Conservation (phyloP, 148 eudicot species). For the Mesembryanthemum crystallinum region DNA sequence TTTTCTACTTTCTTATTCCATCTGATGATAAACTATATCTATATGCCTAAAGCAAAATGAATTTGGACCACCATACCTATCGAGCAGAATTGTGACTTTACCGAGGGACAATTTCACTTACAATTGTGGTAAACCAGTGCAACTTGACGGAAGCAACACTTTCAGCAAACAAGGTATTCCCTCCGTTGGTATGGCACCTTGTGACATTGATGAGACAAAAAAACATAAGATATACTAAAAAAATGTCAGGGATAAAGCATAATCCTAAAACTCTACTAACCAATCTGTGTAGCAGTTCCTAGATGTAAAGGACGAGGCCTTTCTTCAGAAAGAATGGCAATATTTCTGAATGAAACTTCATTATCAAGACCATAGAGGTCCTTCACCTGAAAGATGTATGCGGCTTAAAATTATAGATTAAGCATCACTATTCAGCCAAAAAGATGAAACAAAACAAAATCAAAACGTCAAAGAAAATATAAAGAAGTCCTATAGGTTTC, state of each 20-base stretch:
- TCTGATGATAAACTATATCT: conserved; percentile 1
- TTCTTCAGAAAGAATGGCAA: conserved; percentile 69
- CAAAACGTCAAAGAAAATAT: background rate
- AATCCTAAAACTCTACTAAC: conserved; percentile 34
- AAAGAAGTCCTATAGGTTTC: background rate
- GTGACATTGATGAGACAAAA: conserved; percentile 14
- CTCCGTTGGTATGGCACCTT: conserved; percentile 94
- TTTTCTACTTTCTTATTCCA: background rate
- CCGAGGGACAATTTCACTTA: conserved; percentile 40
- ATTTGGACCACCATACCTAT: background rate
- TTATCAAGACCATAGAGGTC: conserved; percentile 90
- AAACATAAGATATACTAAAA: background rate
- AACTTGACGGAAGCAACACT: conserved; percentile 79
- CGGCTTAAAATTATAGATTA: background rate
- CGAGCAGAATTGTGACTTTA: background rate
- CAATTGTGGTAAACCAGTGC: conserved; percentile 81
- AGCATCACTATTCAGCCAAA: background rate
- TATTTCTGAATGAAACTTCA: conserved; percentile 71
- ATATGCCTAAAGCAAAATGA: background rate
- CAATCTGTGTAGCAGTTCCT: conserved; percentile 98
- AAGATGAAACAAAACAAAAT: background rate
- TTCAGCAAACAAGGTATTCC: conserved; percentile 88
- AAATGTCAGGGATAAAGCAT: background rate
- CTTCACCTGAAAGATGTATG: conserved; percentile 57
- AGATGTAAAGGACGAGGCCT: conserved; percentile 88